Conservation (phyloP, 2,329 filamentous ascomycete genomes). For the Eurotiales sp. region DNA sequence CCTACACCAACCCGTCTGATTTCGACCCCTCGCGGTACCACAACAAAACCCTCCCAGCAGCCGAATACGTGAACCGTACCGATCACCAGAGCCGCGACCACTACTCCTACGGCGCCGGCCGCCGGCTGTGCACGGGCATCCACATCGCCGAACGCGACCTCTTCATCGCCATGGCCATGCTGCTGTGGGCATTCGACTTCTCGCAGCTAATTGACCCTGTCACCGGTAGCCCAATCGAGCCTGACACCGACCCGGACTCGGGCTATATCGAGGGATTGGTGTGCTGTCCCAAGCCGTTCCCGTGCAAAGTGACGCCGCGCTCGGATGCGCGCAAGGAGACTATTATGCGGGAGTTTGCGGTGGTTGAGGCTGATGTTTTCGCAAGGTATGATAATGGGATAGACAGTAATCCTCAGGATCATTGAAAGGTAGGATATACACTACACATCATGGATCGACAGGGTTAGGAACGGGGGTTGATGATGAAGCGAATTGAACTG, state of each 20-base stretch:
- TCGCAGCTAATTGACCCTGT: conserved; percentile 50
- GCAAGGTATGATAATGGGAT: conserved; percentile 20
- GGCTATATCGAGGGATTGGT: conserved; percentile 34
- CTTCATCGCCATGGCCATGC: conserved; percentile 43
- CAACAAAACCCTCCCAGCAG: conserved; percentile 13
- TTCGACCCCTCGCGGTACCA: conserved; percentile 33
- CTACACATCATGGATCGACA: too few relatives aligned
- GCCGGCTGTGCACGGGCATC: conserved; percentile 31
- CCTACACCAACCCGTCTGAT: conserved; percentile 27
- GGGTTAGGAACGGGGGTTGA: too few relatives aligned
- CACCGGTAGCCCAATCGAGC: conserved; percentile 38
- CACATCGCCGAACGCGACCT: conserved; percentile 53
- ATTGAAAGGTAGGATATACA: too few relatives aligned
- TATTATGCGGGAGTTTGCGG: conserved; percentile 29
- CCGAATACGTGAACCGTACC: conserved; percentile 25
- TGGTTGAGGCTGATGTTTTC: conserved; percentile 25
- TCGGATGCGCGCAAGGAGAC: conserved; percentile 28
- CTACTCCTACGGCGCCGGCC: conserved; percentile 21
- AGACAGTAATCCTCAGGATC: too few relatives aligned
- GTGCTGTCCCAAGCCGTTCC: conserved; percentile 30
- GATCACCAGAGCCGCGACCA: conserved; percentile 32
- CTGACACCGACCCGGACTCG: conserved; percentile 20
- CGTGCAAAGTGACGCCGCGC: conserved; percentile 26
- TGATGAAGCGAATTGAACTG: too few relatives aligned
- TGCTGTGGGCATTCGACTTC: conserved; percentile 51